Conservation (phyloP, 345 rosid species). For the Salix suchowensis region DNA sequence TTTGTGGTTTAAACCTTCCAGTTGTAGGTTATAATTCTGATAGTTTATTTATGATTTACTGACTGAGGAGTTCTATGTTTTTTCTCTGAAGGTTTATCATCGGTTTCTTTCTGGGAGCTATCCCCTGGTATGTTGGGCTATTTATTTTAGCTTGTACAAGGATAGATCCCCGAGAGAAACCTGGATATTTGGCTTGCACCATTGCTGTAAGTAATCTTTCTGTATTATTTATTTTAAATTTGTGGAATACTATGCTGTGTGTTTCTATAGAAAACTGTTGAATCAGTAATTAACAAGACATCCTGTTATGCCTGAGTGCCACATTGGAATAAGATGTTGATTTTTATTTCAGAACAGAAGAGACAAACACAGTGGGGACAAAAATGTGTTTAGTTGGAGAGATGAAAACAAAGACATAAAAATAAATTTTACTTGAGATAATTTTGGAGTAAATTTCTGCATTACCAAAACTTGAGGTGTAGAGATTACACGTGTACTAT, state of each 20-base stretch:
- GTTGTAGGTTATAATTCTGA: neutral
- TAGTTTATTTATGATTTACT: slow-evolving; percentile 4
- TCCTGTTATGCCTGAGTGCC: neutral
- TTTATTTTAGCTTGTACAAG: slow-evolving; percentile 55
- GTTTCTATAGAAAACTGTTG: neutral
- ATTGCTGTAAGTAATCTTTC: slow-evolving; percentile 54
- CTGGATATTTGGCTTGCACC: slow-evolving; percentile 87
- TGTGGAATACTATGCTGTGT: neutral
- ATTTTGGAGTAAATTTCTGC: no score
- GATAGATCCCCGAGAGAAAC: slow-evolving; percentile 76
- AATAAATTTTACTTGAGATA: no score
- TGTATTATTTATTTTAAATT: neutral
- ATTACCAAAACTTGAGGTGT: no score
- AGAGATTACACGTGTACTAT: neutral
- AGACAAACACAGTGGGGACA: no score
- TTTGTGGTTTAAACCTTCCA: neutral
- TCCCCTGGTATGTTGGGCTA: slow-evolving; percentile 87
- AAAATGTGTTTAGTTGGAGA: no score
- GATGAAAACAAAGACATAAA: no score
- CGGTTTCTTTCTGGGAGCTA: slow-evolving; percentile 78
- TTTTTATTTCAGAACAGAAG: no score
- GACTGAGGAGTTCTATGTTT: slow-evolving; percentile 9
- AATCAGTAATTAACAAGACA: neutral
- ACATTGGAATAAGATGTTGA: neutral
- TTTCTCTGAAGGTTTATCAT: slow-evolving; percentile 55